phyloP scores from a whole-genome alignment of 2,329 filamentous ascomycete genomes.

The Colletotrichum navitas region DNA sequence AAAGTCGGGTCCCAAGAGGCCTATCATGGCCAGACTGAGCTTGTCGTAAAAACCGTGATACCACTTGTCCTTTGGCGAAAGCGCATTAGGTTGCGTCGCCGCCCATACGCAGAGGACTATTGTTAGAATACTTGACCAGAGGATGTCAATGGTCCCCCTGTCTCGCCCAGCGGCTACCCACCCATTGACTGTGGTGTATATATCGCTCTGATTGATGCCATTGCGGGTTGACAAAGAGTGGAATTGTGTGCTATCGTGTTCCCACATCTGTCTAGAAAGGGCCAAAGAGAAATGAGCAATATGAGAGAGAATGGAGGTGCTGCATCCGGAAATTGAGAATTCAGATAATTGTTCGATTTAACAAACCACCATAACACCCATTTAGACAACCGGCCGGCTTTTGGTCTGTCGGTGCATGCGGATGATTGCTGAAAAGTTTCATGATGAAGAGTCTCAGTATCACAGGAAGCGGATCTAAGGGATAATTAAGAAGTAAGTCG shows the following conservation, averaged over 20 bases:
- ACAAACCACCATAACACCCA: not conserved
- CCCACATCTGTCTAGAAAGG: not conserved
- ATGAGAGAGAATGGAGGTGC: not conserved
- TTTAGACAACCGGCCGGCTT: not conserved
- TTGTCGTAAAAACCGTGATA: constrained; percentile 50
- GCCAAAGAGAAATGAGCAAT: not conserved
- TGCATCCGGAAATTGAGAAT: not conserved
- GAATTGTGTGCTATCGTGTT: too few species aligned
- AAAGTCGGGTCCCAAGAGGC: constrained; percentile 54
- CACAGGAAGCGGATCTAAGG: not conserved
- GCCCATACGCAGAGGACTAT: constrained; percentile 58
- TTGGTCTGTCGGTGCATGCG: not conserved
- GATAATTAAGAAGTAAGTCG: too few species aligned
- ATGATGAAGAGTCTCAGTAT: not conserved
- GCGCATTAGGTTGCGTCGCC: constrained; percentile 54
- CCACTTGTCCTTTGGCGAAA: constrained; percentile 48
- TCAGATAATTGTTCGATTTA: not conserved
- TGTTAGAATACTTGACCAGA: constrained; percentile 55
- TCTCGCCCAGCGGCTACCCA: constrained; percentile 53
- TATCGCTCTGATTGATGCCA: constrained; percentile 5
- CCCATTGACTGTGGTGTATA: constrained; percentile 42
- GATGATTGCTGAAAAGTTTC: not conserved
- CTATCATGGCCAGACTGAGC: constrained; percentile 51
- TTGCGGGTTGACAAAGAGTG: not conserved
- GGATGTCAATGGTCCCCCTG: constrained; percentile 56